Evolutionary conservation across 495 filamentous ascomycete species (phyloP), one percentile per base, ranked within the genome.

Genomic region (Xylaria venustula): DNA sequence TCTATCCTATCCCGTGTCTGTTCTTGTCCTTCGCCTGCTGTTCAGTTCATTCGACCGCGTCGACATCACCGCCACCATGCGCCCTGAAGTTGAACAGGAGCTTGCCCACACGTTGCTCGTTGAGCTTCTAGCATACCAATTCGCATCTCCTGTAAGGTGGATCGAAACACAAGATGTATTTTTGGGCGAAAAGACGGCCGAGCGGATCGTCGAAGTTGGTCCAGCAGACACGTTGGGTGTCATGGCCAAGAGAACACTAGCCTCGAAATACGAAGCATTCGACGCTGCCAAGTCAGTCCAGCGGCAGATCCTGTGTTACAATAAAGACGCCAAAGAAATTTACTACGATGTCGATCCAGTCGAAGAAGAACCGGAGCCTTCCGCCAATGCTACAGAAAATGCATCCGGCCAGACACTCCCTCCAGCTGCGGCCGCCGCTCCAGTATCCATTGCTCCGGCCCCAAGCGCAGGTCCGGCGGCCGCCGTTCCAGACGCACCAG

Each of bases 151-250:
- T 28, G 94, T 99, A 60, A 87, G 94, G 86, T 99, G 94, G 89
- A 99, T 99, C 75, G 94, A 98, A 78, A 98, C 94, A 7, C 94
- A 99, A 78, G 94, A 99, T 92, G 95, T 99, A 54, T 91, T 99
- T 67, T 90, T 99, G 42, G 92, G 87, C 44, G 93, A 98, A 73
- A 93, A 96, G 77, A 87, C 87, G 45, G 96, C 94, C 17, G 94
- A 99, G 82, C 87, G 95, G 64, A 93, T 99, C 64, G 94, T 99
- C 63, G 94, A 99, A 75, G 88, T 99, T 70, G 94, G 94, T 67
- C 94, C 94, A 8, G 92, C 93, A 63, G 94, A 99, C 75, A 99
- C 94, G n/a, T 83, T 99, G 26, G 93, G 94, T 69, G 93, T 89
- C 47, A 99, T 99, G 94, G 94, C 94, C 48, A 94, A 93, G 78